These are phyloP conservation scores for Coniochaeta sp. DNA, from an alignment of 2,329 filamentous ascomycete genomes.

Conservation along the genomic window DNA sequence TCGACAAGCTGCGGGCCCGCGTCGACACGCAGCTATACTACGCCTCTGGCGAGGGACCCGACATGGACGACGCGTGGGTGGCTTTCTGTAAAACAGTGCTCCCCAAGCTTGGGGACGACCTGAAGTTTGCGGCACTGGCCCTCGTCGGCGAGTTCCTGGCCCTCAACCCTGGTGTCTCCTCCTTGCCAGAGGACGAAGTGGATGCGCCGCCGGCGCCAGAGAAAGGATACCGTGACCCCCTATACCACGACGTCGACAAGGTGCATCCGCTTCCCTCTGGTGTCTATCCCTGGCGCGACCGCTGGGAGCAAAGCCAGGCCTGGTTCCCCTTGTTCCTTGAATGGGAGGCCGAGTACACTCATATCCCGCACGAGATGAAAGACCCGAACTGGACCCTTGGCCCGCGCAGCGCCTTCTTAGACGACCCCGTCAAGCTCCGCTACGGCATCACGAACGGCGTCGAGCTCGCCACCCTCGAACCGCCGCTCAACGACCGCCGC, in stretches of 20 bases:
- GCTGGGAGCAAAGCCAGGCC: slow-evolving; percentile 24
- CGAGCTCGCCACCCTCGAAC: slow-evolving; percentile 7
- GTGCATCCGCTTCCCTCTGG: neutral
- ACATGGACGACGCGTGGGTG: neutral
- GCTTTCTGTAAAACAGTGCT: neutral
- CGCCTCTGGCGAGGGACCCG: neutral
- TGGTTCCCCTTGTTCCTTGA: slow-evolving; percentile 33
- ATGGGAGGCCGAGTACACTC: slow-evolving; percentile 33
- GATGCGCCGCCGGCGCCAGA: neutral
- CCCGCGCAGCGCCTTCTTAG: neutral
- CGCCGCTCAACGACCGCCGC: slow-evolving; percentile 15
- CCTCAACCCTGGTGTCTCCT: neutral
- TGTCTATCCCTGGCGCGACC: slow-evolving; percentile 17
- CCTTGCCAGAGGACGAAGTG: neutral
- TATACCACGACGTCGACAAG: neutral
- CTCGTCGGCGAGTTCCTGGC: slow-evolving; percentile 1
- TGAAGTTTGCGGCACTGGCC: neutral
- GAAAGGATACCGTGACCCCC: neutral
- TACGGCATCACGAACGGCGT: slow-evolving; percentile 10
- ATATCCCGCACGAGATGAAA: slow-evolving; percentile 25
- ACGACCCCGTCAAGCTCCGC: slow-evolving; percentile 1
- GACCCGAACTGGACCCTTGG: slow-evolving; percentile 12
- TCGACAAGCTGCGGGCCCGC: slow-evolving; percentile 11
- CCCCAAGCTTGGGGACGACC: neutral
- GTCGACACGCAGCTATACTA: neutral